Evolutionary conservation across 768 basidiomycete genomes (phyloP), one percentile per base, ranked within the genome.

Genomic region (Pisolithus albus): DNA sequence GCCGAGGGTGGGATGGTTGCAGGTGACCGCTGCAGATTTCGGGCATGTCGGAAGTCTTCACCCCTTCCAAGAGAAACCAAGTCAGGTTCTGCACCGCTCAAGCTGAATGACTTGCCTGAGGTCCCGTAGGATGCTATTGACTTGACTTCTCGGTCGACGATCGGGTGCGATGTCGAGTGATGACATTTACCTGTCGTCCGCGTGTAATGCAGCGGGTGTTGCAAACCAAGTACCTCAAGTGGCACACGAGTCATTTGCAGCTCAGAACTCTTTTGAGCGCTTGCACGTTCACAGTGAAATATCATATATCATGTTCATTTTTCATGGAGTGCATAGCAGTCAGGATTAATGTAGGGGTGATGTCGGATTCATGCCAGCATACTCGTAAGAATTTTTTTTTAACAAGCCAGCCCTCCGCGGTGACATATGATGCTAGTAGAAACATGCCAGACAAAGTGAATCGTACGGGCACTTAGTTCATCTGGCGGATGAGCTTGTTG

Each of bases 401-500:
- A 26, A 18, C 46, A 18, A 53, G 30, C 52, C 34, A 54, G 41
- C 15, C 30, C 13, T 26, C 54, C 46, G 50, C 11, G 18, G 40
- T 28, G 54, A 46, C 26, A 47, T 40, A 46, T 46, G 50, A 16
- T 23, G 42, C 38, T 37, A 18, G 42, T 18, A 41, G 40, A 18
- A 9, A n/a, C n/a, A 41, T 11, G 19, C 34, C 34, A 11, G 8
- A 34, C 34, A 15, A 18, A 41, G 18, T 19, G 15, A 16, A 45
- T 45, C 47, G 45, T 46, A 42, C 47, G 51, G 23, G 46, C 47
- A 47, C 62, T 73, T 64, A 92, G 75, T 92, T 92, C 90, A 92
- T 92, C 75, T 92, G 88, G 52, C 92, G 80, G 73, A 99, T 83
- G 73, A 98, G 92, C 72, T 86, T 87, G 84, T 96, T 95, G 80